Base-by-base conservation (phyloP, 208 protist species). In the Chromosphaera perkinsii region DNA sequence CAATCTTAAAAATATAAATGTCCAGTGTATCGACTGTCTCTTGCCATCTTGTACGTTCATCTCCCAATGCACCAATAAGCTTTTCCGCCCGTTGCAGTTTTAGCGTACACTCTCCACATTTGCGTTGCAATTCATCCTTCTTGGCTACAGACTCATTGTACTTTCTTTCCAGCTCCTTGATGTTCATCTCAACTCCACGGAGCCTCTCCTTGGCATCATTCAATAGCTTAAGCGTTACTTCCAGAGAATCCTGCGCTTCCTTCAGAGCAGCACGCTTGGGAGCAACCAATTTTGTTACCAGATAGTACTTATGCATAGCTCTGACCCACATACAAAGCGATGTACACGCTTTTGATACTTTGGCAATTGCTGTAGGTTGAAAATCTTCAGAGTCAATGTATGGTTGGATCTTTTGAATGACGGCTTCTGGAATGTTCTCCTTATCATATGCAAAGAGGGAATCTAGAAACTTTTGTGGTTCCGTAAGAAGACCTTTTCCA, bases 241-340 rank as follows among this genome's bases (percentile, higher is more conserved):
- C 84, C 40, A 97, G 91, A 58, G 94, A 85, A 55, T 83, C 82
- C 79, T 96, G 80, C 5, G 94, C 91, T 29, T 90, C 73, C 12
- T 78, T 83, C 17, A 96, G 82, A 9, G 79, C 65, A 75, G 92
- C 47, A 9, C 90, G 82, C 73, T 96, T 89, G 32, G 93, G 92
- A 60, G 85, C 84, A 1, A 97, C 93, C 60, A 89, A 88, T 74
- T 92, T 93, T 73, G 90, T 89, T 32, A 95, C 93, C 71, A 86
- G 78, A 74, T 98, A 87, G 77, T 96, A 97, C 62, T 89, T 92
- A 62, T 95, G 84, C 92, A 98, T 97, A 32, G 95, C 93, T 59
- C 92, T 86, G 7, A 94, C 94, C 94, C 94, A 98, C 75, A 93
- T 85, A 67, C 94, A 98, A 85, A 98, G 95, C 17, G 94, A 92